Conservation (phyloP, 306 rosid species). For the Sesbania bispinosa region DNA sequence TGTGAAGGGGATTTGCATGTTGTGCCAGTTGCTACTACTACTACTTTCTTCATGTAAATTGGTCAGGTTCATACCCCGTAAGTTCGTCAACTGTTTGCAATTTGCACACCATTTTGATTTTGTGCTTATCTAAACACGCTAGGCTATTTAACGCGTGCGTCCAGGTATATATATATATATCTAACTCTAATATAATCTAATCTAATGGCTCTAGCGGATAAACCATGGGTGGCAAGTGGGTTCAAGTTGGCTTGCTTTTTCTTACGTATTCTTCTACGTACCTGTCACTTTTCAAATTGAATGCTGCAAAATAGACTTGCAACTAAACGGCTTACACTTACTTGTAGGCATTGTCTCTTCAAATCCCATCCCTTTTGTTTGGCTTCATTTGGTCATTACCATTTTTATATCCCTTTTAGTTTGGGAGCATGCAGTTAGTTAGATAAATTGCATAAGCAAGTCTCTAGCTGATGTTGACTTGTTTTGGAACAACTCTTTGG, state of each 20-base stretch:
- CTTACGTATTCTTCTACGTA: not conserved
- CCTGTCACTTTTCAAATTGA: not conserved
- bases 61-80: not conserved
- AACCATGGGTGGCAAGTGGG: not conserved
- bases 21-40: no score
- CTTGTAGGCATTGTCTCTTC: not conserved
- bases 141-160: no score
- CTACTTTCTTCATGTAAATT: not conserved
- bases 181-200: no score
- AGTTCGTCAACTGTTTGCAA: not conserved
- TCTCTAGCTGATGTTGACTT: not conserved
- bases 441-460: not conserved
- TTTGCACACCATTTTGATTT: not conserved
- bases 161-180: no score
- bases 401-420: not conserved
- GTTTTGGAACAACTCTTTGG: no score
- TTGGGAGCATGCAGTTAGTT: not conserved
- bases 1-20: no score
- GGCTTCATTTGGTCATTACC: not conserved
- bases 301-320: not conserved
- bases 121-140: not conserved
- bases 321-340: not conserved
- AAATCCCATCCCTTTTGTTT: not conserved
- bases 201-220: not conserved
- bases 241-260: not conserved